A percentile compares a stretch with the other conserved stretches of the same genome.
These are phyloP conservation scores for Anthoceros angustus DNA, from an alignment of 225 moss, liverwort and hornwort genomes.

Conservation along the genomic window DNA sequence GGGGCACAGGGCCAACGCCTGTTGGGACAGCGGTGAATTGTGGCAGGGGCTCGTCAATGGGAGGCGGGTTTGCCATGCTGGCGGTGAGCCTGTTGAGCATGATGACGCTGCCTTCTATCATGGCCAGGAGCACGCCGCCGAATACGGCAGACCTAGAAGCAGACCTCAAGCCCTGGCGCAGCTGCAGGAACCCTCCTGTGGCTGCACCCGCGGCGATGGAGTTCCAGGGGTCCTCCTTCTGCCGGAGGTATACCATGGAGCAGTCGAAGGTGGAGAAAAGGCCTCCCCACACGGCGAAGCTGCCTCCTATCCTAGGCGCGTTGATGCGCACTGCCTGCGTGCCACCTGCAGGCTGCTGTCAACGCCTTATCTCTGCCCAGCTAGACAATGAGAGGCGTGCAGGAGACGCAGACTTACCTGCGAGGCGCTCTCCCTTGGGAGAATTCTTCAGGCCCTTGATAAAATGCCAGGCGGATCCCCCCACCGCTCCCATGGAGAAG, in stretches of 20 bases:
- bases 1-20: not conserved
- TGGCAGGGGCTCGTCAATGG: not conserved
- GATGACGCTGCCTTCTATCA: slow-evolving; percentile 4
- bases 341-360: not conserved
- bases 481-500: slow-evolving; percentile 3
- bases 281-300: not conserved
- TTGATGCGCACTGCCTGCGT: slow-evolving; percentile 7
- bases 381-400: not conserved
- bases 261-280: slow-evolving; percentile 4
- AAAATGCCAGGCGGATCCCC: slow-evolving; percentile 6
- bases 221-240: slow-evolving; percentile 5
- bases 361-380: not conserved
- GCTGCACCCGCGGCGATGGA: slow-evolving; percentile 3
- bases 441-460: slow-evolving; percentile 5
- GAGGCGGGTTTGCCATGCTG: not conserved
- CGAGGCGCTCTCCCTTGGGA: not conserved
- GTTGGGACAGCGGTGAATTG: not conserved
- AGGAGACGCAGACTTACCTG: not conserved
- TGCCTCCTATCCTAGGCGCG: not conserved
- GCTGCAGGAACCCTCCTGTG: slow-evolving; percentile 3
- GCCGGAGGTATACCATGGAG: slow-evolving; percentile 6
- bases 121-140: slow-evolving; percentile 4
- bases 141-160: slow-evolving; percentile 3
- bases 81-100: slow-evolving; percentile 6
- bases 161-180: not conserved